Conservation (phyloP, 345 rosid genomes). For the Eutrema japonicum region DNA sequence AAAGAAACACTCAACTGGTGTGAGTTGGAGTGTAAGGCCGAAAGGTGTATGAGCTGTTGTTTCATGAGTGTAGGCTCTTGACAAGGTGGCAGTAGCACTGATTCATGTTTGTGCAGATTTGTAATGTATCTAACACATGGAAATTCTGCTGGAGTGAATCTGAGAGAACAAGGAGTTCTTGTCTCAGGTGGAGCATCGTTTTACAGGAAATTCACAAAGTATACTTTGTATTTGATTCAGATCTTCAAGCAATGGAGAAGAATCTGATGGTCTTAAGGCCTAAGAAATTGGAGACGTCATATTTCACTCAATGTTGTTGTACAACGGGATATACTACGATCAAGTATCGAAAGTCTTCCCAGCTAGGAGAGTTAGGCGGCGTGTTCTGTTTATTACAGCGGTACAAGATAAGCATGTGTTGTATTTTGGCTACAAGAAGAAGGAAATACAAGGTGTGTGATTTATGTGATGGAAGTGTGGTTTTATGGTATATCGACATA, state of each 20-base stretch:
- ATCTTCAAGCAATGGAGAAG: background rate
- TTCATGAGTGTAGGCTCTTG: slow-evolving; percentile 6
- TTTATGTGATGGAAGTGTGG: background rate
- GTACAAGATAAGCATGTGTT: slow-evolving; percentile 5
- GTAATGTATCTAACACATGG: slow-evolving; percentile 7
- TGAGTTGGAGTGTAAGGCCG: background rate
- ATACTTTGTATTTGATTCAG: background rate
- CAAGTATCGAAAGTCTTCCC: slow-evolving; percentile 8
- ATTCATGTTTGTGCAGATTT: background rate
- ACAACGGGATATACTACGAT: background rate
- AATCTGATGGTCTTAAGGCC: background rate
- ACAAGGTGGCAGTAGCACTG: background rate
- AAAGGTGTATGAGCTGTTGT: background rate
- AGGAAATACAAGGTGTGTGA: background rate
- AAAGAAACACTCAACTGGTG: background rate
- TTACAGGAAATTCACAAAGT: background rate
- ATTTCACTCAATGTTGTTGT: background rate
- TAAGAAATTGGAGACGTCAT: background rate
- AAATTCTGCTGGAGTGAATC: background rate
- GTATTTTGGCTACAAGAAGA: background rate
- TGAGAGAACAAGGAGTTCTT: background rate
- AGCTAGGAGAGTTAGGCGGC: slow-evolving; percentile 10
- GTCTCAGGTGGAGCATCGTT: slow-evolving; percentile 15
- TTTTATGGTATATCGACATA: background rate
- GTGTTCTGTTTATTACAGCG: background rate